These are phyloP conservation scores for Aplosporella prunicola DNA, from an alignment of 2,329 filamentous ascomycete genomes.

Conservation along the genomic window DNA sequence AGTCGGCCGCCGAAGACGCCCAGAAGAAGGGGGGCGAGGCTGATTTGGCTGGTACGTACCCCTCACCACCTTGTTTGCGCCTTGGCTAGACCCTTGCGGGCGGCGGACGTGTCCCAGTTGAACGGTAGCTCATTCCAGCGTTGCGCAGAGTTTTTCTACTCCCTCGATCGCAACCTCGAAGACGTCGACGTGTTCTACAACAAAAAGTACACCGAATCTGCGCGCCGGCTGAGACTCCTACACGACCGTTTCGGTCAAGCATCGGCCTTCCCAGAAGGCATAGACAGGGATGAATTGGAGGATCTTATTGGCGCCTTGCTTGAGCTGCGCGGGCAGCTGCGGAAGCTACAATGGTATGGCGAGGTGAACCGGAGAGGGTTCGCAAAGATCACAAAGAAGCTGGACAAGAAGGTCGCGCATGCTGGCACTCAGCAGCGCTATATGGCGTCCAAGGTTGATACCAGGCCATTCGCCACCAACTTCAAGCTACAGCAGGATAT, in stretches of 20 bases:
- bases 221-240: constrained; percentile 73
- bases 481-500: constrained; percentile 47
- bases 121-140: too few relatives aligned
- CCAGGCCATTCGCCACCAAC: constrained; percentile 77
- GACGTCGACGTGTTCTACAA: constrained; percentile 96
- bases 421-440: constrained; percentile 75
- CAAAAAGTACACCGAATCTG: constrained; percentile 80
- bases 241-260: constrained; percentile 78
- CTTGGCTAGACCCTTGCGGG: too few relatives aligned
- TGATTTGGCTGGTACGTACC: constrained; percentile 76
- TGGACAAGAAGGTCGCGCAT: constrained; percentile 84
- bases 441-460: constrained; percentile 81
- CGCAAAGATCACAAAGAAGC: constrained; percentile 96
- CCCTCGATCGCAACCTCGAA: constrained; percentile 92
- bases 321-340: constrained; percentile 75
- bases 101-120: too few relatives aligned
- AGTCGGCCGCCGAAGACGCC: constrained; percentile 57
- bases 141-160: constrained; percentile 85
- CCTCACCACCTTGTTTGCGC: constrained; percentile 7
- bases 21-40: constrained; percentile 56
- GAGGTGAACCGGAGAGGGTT: constrained; percentile 94
- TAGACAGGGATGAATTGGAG: constrained; percentile 83
- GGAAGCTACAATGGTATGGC: constrained; percentile 95
- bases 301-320: constrained; percentile 85
- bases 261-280: constrained; percentile 56